Evolutionary conservation across 2,329 filamentous ascomycete species (phyloP).

Genomic region (Tolypocladium tundrense): DNA sequence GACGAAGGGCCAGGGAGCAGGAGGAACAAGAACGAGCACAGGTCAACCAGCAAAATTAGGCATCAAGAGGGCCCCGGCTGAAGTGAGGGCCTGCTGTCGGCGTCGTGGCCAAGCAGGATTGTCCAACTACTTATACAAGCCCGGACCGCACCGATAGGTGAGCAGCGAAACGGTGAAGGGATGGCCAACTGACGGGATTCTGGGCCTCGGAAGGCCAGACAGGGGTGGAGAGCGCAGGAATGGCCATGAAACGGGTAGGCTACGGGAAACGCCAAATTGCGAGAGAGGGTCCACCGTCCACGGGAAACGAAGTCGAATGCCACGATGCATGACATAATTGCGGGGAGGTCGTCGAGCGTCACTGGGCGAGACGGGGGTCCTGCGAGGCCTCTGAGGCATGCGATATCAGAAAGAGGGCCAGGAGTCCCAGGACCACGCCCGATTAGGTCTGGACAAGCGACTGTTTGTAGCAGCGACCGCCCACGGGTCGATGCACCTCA

Average conservation of each 20-base stretch:
- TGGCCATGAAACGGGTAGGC: background rate
- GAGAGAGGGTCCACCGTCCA: background rate
- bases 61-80: slow-evolving; percentile 12
- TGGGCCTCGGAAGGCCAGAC: background rate
- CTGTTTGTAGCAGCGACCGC: background rate
- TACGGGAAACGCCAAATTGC: background rate
- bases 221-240: background rate
- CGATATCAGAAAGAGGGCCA: slow-evolving; percentile 2
- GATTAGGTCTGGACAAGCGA: slow-evolving; percentile 2
- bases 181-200: background rate
- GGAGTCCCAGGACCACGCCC: slow-evolving; percentile 2
- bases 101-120: slow-evolving; percentile 13
- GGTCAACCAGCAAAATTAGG: slow-evolving; percentile 10
- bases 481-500: background rate
- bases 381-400: background rate
- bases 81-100: background rate
- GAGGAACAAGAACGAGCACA: background rate
- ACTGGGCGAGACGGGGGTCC: background rate
- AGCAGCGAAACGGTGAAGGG: background rate
- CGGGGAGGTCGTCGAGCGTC: slow-evolving; percentile 15
- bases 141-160: background rate
- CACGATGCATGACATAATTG: slow-evolving; percentile 38
- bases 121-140: slow-evolving; percentile 13
- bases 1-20: slow-evolving; percentile 7
- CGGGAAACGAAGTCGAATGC: slow-evolving; percentile 10